Evolutionary conservation across 176 grass and related monocot genomes (phyloP).

Genomic region (Poa pratensis): DNA sequence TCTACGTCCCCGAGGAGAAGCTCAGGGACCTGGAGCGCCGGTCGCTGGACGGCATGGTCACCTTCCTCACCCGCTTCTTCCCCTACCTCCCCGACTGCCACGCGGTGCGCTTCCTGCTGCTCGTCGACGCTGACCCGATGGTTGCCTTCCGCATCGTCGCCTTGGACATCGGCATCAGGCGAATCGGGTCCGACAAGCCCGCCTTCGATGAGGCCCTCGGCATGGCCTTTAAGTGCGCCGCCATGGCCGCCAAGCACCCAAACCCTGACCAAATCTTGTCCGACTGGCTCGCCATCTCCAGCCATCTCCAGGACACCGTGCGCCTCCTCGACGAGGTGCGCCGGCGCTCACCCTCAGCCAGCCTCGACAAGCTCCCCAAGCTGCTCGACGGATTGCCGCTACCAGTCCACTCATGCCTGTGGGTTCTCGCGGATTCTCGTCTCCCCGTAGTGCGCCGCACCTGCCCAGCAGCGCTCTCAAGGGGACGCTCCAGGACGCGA

Average conservation of each 20-base stretch:
- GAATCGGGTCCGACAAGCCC: neutral
- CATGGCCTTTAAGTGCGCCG: constrained; percentile 18
- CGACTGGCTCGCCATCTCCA: constrained; percentile 8
- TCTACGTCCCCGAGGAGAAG: neutral
- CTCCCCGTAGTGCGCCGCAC: neutral
- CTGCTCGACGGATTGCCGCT: neutral
- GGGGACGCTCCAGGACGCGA: neutral
- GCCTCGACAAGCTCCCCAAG: neutral
- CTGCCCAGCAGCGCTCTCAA: neutral
- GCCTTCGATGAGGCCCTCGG: neutral
- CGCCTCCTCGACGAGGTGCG: neutral
- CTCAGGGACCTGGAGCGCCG: constrained; percentile 22
- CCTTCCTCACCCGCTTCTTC: constrained; percentile 27
- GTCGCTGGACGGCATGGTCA: constrained; percentile 4
- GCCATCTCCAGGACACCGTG: neutral
- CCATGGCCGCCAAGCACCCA: constrained; percentile 15
- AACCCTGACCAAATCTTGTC: neutral
- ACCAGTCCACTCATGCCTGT: no score
- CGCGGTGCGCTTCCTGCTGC: constrained; percentile 12
- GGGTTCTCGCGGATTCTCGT: neutral
- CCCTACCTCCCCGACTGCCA: constrained; percentile 20
- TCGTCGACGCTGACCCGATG: neutral
- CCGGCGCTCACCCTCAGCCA: neutral
- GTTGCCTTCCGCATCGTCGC: neutral
- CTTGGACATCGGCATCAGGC: neutral